Base-by-base conservation (phyloP, 2,329 filamentous ascomycete species). In the Microdochium nivale region DNA sequence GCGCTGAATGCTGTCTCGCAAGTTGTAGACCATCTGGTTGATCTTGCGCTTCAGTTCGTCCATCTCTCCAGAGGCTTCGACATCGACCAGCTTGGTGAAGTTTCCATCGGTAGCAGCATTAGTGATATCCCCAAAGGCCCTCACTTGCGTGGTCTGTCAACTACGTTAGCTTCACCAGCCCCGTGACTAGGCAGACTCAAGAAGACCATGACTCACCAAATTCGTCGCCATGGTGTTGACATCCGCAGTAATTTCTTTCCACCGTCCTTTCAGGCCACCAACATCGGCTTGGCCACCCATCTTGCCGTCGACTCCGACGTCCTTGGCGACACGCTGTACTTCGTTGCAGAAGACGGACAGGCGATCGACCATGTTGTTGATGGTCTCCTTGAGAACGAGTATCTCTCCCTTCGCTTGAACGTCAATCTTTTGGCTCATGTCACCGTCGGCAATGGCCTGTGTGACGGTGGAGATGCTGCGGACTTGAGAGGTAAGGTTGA, bases 11-110 rank as follows among this genome's bases (percentile, higher is more conserved):
- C 88, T 95, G 70, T 97, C 94, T 59, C 92, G 79, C 56, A 99
- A 74, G 65, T 95, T 96, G 66, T 88, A 94, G 50, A 97, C 91
- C 94, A 99, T 99, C 74, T 95, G 89, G 67, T 97, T 99, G 79
- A 99, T 97, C 77, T 97, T 97, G 62, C 91, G 85, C 73, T 99
- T 99, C 61, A 99, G 78, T 69, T 97, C 92, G 70, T 97, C 94
- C 94, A 99, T 97, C 70, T 99, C 94, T 57, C 94, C 94, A 13
- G 92, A 96, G 21, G 94, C 94, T 68, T 96, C 91, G 19, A 99
- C 92, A 48, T 94, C 95, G 67, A 99, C 92, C 53, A 95, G 83
- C 67, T 96, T 95, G 24, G 90, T 95, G 68, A 97, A 97, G 69
- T 99, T 92, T 56, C 94, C 94, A 65, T 96, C 91, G 53, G 92